Base-by-base conservation (phyloP, 352 stramenopile genomes). In the Globisporangium camurandrum region DNA sequence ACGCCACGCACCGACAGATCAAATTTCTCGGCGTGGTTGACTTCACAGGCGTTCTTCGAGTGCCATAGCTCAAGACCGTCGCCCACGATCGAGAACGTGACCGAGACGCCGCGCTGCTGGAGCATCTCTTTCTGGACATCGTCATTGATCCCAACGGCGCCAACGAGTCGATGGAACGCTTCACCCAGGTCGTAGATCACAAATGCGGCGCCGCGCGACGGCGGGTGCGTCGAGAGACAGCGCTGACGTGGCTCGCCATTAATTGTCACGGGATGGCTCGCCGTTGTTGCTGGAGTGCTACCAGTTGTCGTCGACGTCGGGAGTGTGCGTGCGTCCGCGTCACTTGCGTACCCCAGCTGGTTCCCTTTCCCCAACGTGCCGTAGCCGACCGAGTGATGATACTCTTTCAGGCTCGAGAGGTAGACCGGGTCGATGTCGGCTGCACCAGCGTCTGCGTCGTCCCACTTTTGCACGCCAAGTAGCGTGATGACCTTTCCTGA, bases 401-500 rank as follows among this genome's bases (percentile, higher is more conserved):
- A 87, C 42, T 95, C 84, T 28, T 67, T 82, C 46, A 93, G 51
- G 46, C 71, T 93, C 23, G 79, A 88, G 33, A 95, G 56, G 45
- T 72, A 93, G 1, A 88, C 46, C 0, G 74, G 81, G 22, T 95
- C 78, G 31, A 71, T 27, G 17, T 57, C 36, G 7, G 57, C 56
- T 9, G 24, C 41, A 10, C 64, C 66, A 7, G 44, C 22, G 30
- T 71, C 59, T 16, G 63, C 44, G 40, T 88, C 74, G 38, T 92
- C 81, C 82, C 79, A 92, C 42, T 89, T 89, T 1, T 86, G 78
- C 5, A 93, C 63, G 23, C 77, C 66, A 31, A 92, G 63, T 23
- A 93, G 54, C 0, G 81, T 86, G 46, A 93, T 91, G 8, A 93
- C 84, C 55, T 95, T 95, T 0, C 84, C 84, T 0, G 84, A 93